phyloP scores from a whole-genome alignment of 2,329 filamentous ascomycete species.

The Clarireedia sp. region DNA sequence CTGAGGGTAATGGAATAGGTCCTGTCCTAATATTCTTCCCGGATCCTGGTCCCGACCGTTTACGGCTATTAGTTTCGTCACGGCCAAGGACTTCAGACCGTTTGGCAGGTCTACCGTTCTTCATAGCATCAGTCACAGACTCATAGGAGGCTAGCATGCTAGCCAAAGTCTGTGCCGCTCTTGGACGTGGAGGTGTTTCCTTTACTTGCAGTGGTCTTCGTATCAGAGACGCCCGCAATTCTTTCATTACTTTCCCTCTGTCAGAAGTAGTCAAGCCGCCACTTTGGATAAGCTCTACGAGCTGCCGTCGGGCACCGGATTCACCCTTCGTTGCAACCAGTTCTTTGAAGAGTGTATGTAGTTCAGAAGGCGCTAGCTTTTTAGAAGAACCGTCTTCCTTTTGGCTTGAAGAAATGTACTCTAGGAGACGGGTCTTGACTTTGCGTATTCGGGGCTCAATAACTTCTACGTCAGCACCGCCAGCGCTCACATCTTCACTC shows the following conservation, averaged over 20 bases:
- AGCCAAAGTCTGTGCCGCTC: background rate
- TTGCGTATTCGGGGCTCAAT: slow-evolving; percentile 5
- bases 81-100: too few species aligned
- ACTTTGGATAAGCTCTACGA: slow-evolving; percentile 6
- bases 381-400: background rate
- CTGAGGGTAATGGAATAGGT: background rate
- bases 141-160: slow-evolving; percentile 5
- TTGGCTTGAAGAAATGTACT: background rate
- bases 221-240: slow-evolving; percentile 6
- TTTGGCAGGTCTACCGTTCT: background rate
- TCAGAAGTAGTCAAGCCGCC: slow-evolving; percentile 8
- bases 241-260: slow-evolving; percentile 4
- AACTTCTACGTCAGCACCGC: background rate
- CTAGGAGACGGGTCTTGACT: background rate
- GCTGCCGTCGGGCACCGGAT: background rate
- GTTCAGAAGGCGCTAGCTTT: slow-evolving; percentile 2
- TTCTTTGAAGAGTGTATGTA: slow-evolving; percentile 5
- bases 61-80: background rate
- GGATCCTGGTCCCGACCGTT: background rate
- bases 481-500: background rate
- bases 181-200: background rate
- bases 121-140: slow-evolving; percentile 1
- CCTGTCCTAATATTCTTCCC: background rate
- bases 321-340: slow-evolving; percentile 7
- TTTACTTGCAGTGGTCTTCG: background rate